Percentiles rank a stretch among this genome's conserved stretches.
phyloP scores from a whole-genome alignment of 202 grass and related monocot species.

The Panicum virgatum region DNA sequence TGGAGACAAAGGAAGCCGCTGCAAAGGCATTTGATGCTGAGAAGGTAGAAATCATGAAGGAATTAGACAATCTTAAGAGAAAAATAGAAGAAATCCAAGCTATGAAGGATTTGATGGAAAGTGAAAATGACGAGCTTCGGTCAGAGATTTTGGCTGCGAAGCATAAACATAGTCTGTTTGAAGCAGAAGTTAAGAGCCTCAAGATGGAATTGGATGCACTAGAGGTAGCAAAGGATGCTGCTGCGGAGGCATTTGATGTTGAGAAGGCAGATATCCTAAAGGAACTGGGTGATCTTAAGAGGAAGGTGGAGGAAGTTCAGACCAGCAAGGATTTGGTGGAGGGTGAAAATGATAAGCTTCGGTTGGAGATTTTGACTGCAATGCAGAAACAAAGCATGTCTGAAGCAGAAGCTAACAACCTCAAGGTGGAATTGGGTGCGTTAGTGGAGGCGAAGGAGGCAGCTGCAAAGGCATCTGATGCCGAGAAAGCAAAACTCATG shows the following conservation, averaged over 20 bases:
- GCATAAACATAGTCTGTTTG: background rate
- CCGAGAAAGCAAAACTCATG: background rate
- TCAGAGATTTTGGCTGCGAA: background rate
- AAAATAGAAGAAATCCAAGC: background rate
- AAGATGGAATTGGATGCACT: background rate
- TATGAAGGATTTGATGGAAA: conserved; percentile 23
- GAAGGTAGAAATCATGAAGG: conserved; percentile 1
- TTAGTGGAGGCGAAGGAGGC: background rate
- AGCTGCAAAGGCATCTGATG: background rate
- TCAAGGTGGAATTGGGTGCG: background rate
- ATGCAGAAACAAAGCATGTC: background rate
- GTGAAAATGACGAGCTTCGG: conserved; percentile 14
- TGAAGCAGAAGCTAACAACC: background rate
- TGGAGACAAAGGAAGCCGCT: background rate
- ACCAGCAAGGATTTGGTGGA: background rate
- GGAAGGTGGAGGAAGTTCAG: background rate
- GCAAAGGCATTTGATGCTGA: background rate
- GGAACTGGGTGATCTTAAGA: background rate
- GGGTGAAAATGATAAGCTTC: conserved; percentile 1
- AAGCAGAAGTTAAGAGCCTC: background rate
- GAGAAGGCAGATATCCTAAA: background rate
- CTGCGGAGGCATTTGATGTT: background rate
- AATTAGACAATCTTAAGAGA: background rate
- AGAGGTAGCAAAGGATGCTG: background rate
- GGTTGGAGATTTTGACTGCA: background rate